Base-by-base conservation (phyloP, 768 basidiomycete species). In the Psilocybe azurescens region DNA sequence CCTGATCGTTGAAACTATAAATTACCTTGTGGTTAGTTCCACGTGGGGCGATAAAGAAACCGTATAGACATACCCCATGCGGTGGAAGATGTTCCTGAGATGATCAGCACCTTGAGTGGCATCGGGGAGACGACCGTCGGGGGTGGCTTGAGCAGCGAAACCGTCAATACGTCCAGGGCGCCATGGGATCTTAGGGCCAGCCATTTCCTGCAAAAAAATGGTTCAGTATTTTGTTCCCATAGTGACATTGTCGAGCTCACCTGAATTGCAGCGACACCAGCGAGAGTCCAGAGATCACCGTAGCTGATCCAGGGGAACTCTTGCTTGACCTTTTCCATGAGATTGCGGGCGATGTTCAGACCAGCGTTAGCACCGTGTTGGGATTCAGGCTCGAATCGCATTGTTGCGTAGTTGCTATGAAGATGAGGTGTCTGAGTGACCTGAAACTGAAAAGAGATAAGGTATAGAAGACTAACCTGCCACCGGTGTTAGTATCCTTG, bases 211-310 rank as follows among this genome's bases (percentile, higher is more conserved):
- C 5, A 38, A 11, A 24, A 30, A 13, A 18, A 16, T 20, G 20
- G 9, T 36, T 52, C 38, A 52, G 3, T 8, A 41, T 33, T 13
- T 39, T 11, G n/a, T 30, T 38, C 10, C 29, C 24, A 33, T 41
- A 33, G 46, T 20, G 5, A 30, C 0, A 38, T 57, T 13, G 7
- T 4, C 20, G 14, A 24, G 60, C 73, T 18, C 58, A 84, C 83
- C 81, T 93, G 91, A 54, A 98, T 79, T 57, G 96, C 95, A 66
- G 85, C 86, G 60, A 98, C 96, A 72, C 97, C 97, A 57, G 81
- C 97, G 41, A 99, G 89, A 28, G 97, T 99, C 95, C 96, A 97
- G 59, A 97, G 81, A 74, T 98, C 96, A 65, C 95, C 96, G 74
- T 97, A 99, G 60, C 86, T 91, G 67, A 99, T 97, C 94, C 95